Base-by-base conservation (phyloP, 129 eudicot species). In the Arctium minus region DNA sequence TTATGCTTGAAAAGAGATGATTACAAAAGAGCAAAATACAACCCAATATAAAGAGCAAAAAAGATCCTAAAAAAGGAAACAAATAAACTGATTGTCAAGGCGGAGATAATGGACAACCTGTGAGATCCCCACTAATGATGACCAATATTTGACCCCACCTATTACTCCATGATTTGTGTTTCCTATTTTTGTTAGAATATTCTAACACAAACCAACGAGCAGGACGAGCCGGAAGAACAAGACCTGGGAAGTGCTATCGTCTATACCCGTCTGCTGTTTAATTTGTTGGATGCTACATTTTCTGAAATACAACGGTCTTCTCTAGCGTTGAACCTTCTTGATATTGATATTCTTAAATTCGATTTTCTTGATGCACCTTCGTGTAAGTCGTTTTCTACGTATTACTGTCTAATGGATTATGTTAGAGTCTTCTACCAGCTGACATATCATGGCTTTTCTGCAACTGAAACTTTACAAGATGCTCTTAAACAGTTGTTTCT, bases 261-360 rank as follows among this genome's bases (percentile, higher is more conserved):
- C 71, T 96, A 74, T 96, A 96, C 79, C 92, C 99, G 64, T 90
- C 91, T 70, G 76, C 77, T 77, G 95, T 90, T 68, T 96, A 96
- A 91, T 75, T 90, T 96, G 72, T 69, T 96, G 80, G 97, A 92
- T 73, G 98, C 97, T 9, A 93, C 99, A 1, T 82, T 93, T 68
- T 98, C 99, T 73, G 99, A 96, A 85, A 96, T 96, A 85, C 97
- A 84, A 86, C 93, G 98, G 67, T 93, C 98, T 86, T 96, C 99
- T 56, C 90, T 96, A 56, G 96, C 99, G 42, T 80, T 96, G 85
- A 90, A 96, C 88, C 98, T 96, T 46, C 94, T 98, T 29, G 99
- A 93, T 82, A 93, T 96, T 35, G 93, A 96, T 80, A 93, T 96
- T 86, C 97, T 96, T 65, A 89, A 93, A 82, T 96, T n/a, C n/a